These are phyloP conservation scores for Trifolium fragiferum DNA, from an alignment of 306 rosid species.

Conservation along the genomic window DNA sequence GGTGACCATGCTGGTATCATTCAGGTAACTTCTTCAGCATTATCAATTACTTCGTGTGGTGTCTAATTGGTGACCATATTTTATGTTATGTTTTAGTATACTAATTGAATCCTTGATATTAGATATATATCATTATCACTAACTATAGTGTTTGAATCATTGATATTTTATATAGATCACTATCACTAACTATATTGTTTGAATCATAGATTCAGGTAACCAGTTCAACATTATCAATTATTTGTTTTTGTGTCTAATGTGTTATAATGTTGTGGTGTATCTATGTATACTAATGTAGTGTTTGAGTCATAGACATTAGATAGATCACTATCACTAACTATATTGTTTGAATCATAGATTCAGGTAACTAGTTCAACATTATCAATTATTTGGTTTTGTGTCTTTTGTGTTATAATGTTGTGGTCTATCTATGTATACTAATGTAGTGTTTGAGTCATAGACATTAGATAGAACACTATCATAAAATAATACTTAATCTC, in stretches of 20 bases:
- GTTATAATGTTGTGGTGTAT: too few species aligned
- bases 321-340: too few species aligned
- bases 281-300: not conserved
- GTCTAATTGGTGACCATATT: not conserved
- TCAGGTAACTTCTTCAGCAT: conserved; percentile 57
- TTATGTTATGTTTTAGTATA: not conserved
- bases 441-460: conserved; percentile 3
- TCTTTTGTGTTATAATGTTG: not conserved
- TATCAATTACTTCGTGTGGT: not conserved
- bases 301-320: not conserved
- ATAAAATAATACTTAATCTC: not conserved
- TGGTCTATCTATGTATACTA: not conserved
- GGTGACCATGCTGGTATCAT: conserved; percentile 89
- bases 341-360: not conserved
- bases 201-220: conserved; percentile 58
- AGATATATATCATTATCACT: not conserved
- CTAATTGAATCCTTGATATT: not conserved
- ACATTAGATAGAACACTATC: not conserved
- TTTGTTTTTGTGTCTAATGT: too few species aligned
- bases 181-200: not conserved
- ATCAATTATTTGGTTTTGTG: not conserved
- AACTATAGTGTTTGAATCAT: conserved; percentile 1
- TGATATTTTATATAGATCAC: conserved; percentile 29
- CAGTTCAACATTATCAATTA: not conserved
- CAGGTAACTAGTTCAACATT: not conserved